These are phyloP conservation scores for Cymbopogon citratus DNA, from an alignment of 176 grass and related monocot genomes.

Conservation along the genomic window DNA sequence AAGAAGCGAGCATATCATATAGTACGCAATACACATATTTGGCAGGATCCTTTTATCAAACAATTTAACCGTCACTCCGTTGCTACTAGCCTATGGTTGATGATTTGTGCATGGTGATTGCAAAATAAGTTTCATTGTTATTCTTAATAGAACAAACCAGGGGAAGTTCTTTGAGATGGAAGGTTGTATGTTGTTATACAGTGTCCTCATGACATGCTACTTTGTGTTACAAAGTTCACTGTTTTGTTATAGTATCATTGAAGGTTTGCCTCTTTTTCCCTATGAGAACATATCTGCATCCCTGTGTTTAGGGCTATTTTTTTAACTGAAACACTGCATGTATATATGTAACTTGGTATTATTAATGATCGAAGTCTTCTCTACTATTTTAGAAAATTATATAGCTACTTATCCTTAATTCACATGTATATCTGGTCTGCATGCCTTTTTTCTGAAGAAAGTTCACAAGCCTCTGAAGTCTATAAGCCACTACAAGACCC, in stretches of 20 bases:
- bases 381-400: constrained; percentile 15
- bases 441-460: constrained; percentile 61
- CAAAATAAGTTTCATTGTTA: background rate
- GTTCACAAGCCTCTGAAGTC: constrained; percentile 68
- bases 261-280: background rate
- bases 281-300: background rate
- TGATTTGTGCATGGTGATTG: constrained; percentile 6
- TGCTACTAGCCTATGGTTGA: background rate
- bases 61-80: background rate
- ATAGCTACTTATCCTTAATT: background rate
- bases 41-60: background rate
- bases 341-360: background rate
- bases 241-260: background rate
- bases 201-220: background rate
- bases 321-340: constrained; percentile 1
- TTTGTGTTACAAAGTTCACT: background rate
- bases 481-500: constrained; percentile 92
- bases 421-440: background rate
- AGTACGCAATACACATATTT: background rate
- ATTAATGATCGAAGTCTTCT: background rate
- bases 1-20: background rate
- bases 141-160: background rate
- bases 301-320: constrained; percentile 6
- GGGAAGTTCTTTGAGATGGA: background rate
- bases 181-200: background rate